Evolutionary conservation across 2,329 filamentous ascomycete species (phyloP).

Genomic region (Zelopaecilomyces penicillatus): DNA sequence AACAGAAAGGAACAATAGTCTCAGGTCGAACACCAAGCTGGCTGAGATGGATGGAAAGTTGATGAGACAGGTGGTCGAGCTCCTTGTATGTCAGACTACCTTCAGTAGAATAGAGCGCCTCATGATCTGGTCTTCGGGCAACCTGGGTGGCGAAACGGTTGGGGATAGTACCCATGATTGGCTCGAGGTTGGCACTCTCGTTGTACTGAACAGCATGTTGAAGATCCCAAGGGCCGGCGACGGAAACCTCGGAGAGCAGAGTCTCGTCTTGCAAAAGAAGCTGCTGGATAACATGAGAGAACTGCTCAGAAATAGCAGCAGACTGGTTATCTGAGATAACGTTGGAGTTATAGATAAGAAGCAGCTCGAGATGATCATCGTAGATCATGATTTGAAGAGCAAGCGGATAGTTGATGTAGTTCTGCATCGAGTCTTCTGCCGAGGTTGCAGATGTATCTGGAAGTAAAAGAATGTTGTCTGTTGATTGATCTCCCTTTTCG

Average conservation of each 20-base stretch:
- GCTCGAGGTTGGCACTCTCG: not conserved
- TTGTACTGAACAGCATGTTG: conserved; percentile 4
- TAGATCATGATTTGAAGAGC: conserved; percentile 2
- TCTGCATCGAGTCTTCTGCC: conserved; percentile 4
- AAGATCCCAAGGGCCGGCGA: conserved; percentile 4
- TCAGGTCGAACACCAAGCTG: conserved; percentile 17
- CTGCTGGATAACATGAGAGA: not conserved
- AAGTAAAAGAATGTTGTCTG: not conserved
- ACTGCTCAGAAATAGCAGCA: conserved; percentile 1
- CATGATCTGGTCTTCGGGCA: conserved; percentile 1
- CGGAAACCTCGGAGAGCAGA: not conserved
- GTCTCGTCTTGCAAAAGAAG: conserved; percentile 1
- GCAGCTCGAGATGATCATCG: not conserved
- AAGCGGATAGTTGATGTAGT: conserved; percentile 4
- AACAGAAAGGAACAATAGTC: conserved; percentile 11
- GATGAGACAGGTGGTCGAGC: conserved; percentile 2
- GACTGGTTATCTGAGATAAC: conserved; percentile 2
- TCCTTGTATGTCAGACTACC: conserved; percentile 3
- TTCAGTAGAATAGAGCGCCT: conserved; percentile 6
- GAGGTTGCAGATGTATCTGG: not conserved
- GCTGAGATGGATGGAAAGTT: conserved; percentile 3
- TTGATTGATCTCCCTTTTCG: not conserved
- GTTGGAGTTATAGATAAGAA: conserved; percentile 3
- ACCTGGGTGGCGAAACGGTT: conserved; percentile 1
- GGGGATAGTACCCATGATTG: not conserved